Evolutionary conservation across 768 basidiomycete species (phyloP), one percentile per base, ranked within the genome.

Genomic region (Suillus discolor): DNA sequence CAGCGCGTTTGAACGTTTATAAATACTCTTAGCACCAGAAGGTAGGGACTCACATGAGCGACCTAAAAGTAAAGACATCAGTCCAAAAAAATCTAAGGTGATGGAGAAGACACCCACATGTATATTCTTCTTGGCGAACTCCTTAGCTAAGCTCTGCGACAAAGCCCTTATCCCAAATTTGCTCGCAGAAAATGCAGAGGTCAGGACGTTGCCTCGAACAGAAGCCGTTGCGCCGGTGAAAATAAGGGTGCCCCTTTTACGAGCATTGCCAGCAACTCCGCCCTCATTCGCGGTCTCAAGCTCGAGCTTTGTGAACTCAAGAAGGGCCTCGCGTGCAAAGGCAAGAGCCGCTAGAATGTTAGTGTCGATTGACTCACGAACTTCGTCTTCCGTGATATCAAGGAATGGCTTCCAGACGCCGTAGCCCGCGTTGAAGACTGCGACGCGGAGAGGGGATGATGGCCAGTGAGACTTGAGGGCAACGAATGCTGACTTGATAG

Each of bases 171-270:
- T 41, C 4, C 84, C 90, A 61, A 84, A 85, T 72, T 91, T 92
- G 0, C 84, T 85, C 3, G 89, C 85, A 5, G 90, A 80, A 69
- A 91, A 88, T 2, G 81, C 83, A 61, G 87, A 88, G 0, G 89
- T 90, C 0, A 75, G 77, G 3, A 78, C 77, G 63, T 90, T 91
- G 6, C 91, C 91, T 63, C 91, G 78, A 23, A 84, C 63, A 62
- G 86, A 82, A 7, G 91, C 87, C 8, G 91, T 92, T 2, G 91
- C 91, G 0, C 90, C 89, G 0, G 90, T 92, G 71, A 91, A 90
- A 16, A 91, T 82, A 57, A 92, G 74, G 0, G 87, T 84, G 8
- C 91, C 91, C 34, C 83, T 80, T 71, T 85, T 85, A 13, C 88
- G 86, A n/a, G 73, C 74, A 28, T 67, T 63, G n/a, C 77, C 75